Evolutionary conservation across 2,329 filamentous ascomycete genomes (phyloP).

Genomic region (Graphilbum fragrans): DNA sequence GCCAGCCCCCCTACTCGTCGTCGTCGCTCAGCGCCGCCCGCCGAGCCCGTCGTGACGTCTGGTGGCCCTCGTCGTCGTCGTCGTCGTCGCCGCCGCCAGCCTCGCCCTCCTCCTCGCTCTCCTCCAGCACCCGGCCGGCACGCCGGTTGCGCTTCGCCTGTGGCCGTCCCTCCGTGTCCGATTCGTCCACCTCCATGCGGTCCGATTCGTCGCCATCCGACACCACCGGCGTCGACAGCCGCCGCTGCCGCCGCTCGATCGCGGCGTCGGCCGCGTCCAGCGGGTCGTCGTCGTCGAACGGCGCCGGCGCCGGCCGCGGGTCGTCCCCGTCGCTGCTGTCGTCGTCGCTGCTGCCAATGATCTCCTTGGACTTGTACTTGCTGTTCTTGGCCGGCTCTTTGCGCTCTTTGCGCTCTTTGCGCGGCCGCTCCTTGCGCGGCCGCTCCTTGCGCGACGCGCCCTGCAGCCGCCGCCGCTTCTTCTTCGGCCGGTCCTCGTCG

Average conservation of each 20-base stretch:
- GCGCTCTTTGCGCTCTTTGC: conserved; percentile 10
- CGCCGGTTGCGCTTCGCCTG: conserved; percentile 6
- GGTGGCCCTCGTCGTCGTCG: too few species aligned
- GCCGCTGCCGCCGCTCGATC: conserved; percentile 24
- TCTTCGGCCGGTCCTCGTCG: conserved; percentile 40
- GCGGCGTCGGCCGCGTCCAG: conserved; percentile 14
- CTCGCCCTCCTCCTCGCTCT: conserved; percentile 19
- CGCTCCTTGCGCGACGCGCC: conserved; percentile 13
- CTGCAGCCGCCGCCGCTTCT: conserved; percentile 43
- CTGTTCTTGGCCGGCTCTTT: conserved; percentile 30
- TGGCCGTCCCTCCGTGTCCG: conserved; percentile 7
- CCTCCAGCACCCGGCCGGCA: conserved; percentile 12
- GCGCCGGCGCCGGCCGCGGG: conserved; percentile 40
- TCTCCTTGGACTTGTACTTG: conserved; percentile 81
- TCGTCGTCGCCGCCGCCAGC: neutral
- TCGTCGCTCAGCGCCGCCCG: too few species aligned
- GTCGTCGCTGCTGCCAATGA: conserved; percentile 66
- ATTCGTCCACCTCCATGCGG: conserved; percentile 45
- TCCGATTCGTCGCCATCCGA: conserved; percentile 24
- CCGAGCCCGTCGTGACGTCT: too few species aligned
- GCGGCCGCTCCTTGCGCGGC: too few species aligned
- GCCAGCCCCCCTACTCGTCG: too few species aligned
- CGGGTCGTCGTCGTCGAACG: conserved; percentile 16
- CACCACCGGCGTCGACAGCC: conserved; percentile 13
- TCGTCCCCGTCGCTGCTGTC: conserved; percentile 21